Evolutionary conservation across 179 eudicot species (phyloP), one percentile per base, ranked within the genome.

Genomic region (Kewa caespitosa): DNA sequence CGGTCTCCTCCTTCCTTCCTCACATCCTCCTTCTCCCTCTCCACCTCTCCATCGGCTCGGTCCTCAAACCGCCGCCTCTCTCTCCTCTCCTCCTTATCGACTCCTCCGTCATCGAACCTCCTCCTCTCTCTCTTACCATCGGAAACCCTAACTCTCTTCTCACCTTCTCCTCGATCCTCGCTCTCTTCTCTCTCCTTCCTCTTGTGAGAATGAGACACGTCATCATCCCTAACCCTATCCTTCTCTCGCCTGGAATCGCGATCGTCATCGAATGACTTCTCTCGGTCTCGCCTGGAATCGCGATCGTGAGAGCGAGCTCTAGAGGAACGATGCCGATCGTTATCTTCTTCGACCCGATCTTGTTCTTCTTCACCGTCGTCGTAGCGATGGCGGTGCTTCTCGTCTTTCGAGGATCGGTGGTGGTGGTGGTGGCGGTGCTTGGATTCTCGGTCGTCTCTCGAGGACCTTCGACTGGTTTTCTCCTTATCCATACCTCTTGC

Each of bases 51-150:
- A 38, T 72, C 65, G n/a, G n/a, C n/a, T n/a, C n/a, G n/a, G 74
- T 88, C 91, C 71, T 84, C 92, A 46, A 78, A 79, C 74, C 74
- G 83, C 73, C 78, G 82, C 80, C 70, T 84, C 76, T 77, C 85
- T 75, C 79, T 79, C 81, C 76, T 85, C 73, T 50, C 83, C 27
- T 38, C 78, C 63, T 37, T 60, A 27, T 69, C 64, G 20, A 74
- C 37, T 37, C 70, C 34, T n/a, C 42, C 69, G 10, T 25, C 69
- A 36, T 65, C 69, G 30, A 28, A 33, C 31, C 32, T 67, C 61
- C n/a, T 71, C 27, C 72, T 52, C n/a, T 38, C 48, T 31, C 64
- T 50, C 54, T 70, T 71, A n/a, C n/a, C n/a, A n/a, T n/a, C n/a
- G n/a, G n/a, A n/a, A n/a, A n/a, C n/a, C n/a, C n/a, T n/a, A n/a